These are phyloP conservation scores for Chaetomium sp. DNA, from an alignment of 2,329 filamentous ascomycete species.

Conservation along the genomic window DNA sequence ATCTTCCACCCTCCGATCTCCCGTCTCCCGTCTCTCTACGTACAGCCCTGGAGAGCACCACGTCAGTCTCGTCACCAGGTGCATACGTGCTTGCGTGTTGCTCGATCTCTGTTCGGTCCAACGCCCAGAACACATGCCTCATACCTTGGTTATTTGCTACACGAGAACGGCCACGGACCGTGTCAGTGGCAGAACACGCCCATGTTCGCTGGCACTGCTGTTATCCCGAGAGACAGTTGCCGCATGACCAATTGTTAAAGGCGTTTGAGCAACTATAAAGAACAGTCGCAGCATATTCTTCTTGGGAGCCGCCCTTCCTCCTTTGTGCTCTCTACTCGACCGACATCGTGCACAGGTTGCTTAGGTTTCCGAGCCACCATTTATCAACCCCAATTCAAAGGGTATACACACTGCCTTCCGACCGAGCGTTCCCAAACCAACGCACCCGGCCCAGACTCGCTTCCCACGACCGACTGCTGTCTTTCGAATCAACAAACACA, in stretches of 20 bases:
- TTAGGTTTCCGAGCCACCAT: not conserved
- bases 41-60: constrained; percentile 2
- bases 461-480: not conserved
- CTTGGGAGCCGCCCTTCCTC: not conserved
- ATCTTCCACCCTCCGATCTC: not conserved
- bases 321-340: not conserved
- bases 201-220: constrained; percentile 3
- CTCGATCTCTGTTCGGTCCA: not conserved
- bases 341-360: not conserved
- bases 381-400: not conserved
- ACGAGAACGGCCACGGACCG: not conserved
- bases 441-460: not conserved
- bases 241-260: constrained; percentile 5
- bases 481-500: not conserved
- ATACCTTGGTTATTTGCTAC: not conserved
- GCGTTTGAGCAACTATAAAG: not conserved
- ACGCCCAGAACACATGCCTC: not conserved
- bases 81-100: constrained; percentile 1
- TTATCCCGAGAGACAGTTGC: not conserved
- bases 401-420: not conserved
- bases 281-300: not conserved
- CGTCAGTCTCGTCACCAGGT: constrained; percentile 2
- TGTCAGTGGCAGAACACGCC: constrained; percentile 4
- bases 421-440: not conserved
- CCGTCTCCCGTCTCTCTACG: not conserved